Base-by-base conservation (phyloP, 768 basidiomycete species). In the Astraeus odoratus region DNA sequence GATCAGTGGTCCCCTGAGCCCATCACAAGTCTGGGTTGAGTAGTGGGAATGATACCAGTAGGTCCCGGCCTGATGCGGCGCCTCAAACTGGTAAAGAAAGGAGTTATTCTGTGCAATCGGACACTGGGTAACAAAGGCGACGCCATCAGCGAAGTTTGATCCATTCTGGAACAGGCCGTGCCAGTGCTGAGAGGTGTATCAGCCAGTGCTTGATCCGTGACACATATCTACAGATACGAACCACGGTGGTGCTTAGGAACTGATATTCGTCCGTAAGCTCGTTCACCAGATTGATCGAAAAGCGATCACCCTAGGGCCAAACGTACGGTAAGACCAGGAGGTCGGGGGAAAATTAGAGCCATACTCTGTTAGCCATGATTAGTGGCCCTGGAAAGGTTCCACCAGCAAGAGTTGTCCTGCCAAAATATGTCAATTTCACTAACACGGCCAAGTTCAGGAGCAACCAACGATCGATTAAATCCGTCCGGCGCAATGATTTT, bases 11-110 rank as follows among this genome's bases (percentile, higher is more conserved):
- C 72, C 72, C 16, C 72, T 63, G 39, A 73, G 53, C 9, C 71
- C 72, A 30, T 73, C 72, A 39, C 72, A 71, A 38, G 60, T 60
- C 50, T 74, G 72, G 8, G 51, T 61, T 3, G 25, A 26, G 38
- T 57, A 54, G 40, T 74, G 71, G 7, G 67, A 69, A 48, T 74
- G 71, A 44, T 73, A 74, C 74, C 74, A 76, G 43, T 66, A 76
- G 1, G 71, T 73, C n/a, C 74, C 73, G 1, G 58, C 59, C 42
- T 73, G 69, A 38, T 56, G 50, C 0, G 41, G 23, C 19, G 49
- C 47, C 3, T 46, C 47, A 51, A 75, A 74, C 5, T 57, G 53
- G 38, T 74, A 65, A 26, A 58, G 29, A 44, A 73, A 75, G 0
- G 60, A 56, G 19, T 64, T 48, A 1, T 55, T 44, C 1, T 56